Base-by-base conservation (phyloP, 1,284 basidiomycete species). In the Cutaneotrichosporon sp. region DNA sequence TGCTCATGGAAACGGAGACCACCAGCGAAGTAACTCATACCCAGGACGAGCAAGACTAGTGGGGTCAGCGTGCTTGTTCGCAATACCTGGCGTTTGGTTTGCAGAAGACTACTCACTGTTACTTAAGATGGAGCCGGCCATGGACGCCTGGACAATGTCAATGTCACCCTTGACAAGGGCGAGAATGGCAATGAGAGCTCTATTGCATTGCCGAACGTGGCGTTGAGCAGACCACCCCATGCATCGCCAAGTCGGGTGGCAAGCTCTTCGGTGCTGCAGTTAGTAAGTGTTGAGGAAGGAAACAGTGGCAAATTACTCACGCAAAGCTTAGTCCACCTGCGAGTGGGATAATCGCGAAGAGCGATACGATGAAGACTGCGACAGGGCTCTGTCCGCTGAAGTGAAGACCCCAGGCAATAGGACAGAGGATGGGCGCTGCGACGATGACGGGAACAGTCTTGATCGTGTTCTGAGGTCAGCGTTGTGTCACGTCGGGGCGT, bases 151-250 rank as follows among this genome's bases (percentile, higher is more conserved):
- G 0, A 95, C 92, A 60, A 96, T 86, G 51, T 84, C 83, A 30
- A 96, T 81, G 78, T 95, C 84, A 69, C 92, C 93, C 78, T 94
- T 87, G 7, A 83, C 77, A 21, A 95, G 83, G 0, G 91, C 91
- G 55, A 92, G 87, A 65, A 95, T 92, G 86, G 92, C 76, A 57
- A 73, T 73, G 38, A 72, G 65, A 86, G 81, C 71, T 86, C 85
- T 42, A 86, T 83, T 36, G 84, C 79, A 71, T 77, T 77, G 58
- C 72, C 76, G 55, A 83, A 82, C 0, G 81, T 81, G 0, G 82
- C 82, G 66, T 83, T 83, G 53, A 82, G 72, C 3, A 83, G 67
- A 56, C 81, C 81, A 46, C 82, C 82, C 63, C 82, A 76, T 0
- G 81, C 76, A 65, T 83, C 81, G 13, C 82, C 82, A 30, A 82